A percentile compares a stretch with the other conserved stretches of the same genome.
These are phyloP conservation scores for Cryphonectria radicalis DNA, from an alignment of 2,329 filamentous ascomycete species.

Conservation along the genomic window DNA sequence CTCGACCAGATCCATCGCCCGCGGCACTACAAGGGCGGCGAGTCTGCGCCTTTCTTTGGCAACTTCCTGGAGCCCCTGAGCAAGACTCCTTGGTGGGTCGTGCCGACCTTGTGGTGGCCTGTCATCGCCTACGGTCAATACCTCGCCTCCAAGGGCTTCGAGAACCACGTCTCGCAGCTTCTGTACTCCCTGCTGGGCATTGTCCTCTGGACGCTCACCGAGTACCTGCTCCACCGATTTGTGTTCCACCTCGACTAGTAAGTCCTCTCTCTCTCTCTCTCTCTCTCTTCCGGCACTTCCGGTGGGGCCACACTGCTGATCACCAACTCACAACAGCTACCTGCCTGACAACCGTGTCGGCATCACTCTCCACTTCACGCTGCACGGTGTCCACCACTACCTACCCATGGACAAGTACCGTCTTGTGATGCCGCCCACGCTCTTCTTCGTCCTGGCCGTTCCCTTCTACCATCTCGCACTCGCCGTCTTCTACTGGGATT, in stretches of 20 bases:
- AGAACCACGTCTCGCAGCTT: constrained; percentile 50
- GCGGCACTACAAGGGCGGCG: constrained; percentile 91
- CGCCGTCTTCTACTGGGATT: constrained; percentile 78
- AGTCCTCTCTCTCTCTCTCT: constrained; percentile 40
- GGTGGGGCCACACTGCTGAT: background rate
- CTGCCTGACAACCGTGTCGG: constrained; percentile 91
- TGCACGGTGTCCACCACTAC: constrained; percentile 97
- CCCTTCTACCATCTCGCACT: constrained; percentile 96
- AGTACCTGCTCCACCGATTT: constrained; percentile 87
- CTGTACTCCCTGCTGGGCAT: constrained; percentile 73
- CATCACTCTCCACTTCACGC: constrained; percentile 86
- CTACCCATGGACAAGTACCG: constrained; percentile 98
- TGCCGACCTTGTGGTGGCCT: constrained; percentile 87
- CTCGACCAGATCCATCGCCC: constrained; percentile 94
- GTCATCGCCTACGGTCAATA: constrained; percentile 73
- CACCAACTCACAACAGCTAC: constrained; percentile 56
- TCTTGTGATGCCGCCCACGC: constrained; percentile 92
- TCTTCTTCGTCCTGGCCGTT: constrained; percentile 80
- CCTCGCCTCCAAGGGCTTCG: constrained; percentile 65
- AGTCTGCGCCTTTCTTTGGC: constrained; percentile 91
- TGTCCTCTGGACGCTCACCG: constrained; percentile 83
- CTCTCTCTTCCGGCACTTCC: background rate
- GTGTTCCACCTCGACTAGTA: constrained; percentile 94
- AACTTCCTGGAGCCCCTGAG: constrained; percentile 98
- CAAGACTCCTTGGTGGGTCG: constrained; percentile 91